Conservation (phyloP, 148 eudicot species). For the Drosera capensis region DNA sequence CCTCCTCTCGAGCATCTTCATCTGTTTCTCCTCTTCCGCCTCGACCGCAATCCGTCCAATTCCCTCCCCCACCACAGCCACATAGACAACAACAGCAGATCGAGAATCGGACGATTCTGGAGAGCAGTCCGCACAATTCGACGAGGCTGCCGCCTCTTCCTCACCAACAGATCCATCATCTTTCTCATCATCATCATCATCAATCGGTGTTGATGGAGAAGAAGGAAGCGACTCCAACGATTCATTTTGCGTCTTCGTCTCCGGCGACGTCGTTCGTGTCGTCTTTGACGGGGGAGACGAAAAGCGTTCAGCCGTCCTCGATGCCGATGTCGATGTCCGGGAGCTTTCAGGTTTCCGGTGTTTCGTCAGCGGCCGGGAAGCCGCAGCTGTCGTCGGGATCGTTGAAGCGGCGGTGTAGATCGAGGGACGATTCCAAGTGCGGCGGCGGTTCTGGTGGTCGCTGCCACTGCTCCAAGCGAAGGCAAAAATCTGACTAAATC, state of each 20-base stretch:
- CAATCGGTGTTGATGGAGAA: too few species aligned
- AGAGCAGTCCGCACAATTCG: slow-evolving; percentile 15
- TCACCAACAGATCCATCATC: too few species aligned
- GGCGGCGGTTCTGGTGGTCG: slow-evolving; percentile 42
- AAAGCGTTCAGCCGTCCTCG: slow-evolving; percentile 43
- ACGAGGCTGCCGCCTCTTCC: slow-evolving; percentile 57
- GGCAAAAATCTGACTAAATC: too few species aligned
- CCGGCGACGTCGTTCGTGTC: slow-evolving; percentile 46
- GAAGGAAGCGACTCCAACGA: slow-evolving; percentile 41
- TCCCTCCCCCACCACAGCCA: slow-evolving; percentile 3
- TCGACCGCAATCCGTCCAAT: too few species aligned
- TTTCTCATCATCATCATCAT: too few species aligned
- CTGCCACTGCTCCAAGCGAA: slow-evolving; percentile 90
- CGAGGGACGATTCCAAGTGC: slow-evolving; percentile 58
- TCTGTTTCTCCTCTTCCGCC: too few species aligned
- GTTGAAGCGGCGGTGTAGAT: slow-evolving; percentile 66
- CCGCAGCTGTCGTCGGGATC: slow-evolving; percentile 52
- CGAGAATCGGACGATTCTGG: slow-evolving; percentile 9
- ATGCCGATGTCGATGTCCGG: slow-evolving; percentile 77
- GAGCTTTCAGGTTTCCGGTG: slow-evolving; percentile 70
- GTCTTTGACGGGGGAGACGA: slow-evolving; percentile 60
- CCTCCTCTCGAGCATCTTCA: too few species aligned
- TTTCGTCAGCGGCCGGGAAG: slow-evolving; percentile 57
- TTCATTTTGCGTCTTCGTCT: slow-evolving; percentile 29
- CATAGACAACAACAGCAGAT: not conserved